Conservation (phyloP, 2,329 filamentous ascomycete species). For the Pseudohalonectria lignicola region DNA sequence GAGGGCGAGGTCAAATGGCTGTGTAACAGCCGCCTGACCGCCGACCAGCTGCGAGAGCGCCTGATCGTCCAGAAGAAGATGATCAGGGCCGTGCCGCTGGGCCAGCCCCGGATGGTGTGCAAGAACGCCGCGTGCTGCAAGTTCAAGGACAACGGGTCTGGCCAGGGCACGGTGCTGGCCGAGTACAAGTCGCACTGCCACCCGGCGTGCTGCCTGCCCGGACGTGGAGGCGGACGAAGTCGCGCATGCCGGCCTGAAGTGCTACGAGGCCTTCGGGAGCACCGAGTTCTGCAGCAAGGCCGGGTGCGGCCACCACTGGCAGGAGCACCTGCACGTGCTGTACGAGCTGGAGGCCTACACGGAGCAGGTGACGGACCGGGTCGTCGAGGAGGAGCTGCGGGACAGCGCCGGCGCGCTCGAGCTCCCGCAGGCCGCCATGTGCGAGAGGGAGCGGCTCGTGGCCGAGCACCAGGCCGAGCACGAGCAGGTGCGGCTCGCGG, state of each 20-base stretch:
- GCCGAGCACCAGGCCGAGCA: slow-evolving; percentile 20
- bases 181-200: slow-evolving; percentile 21
- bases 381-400: slow-evolving; percentile 13
- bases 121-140: slow-evolving; percentile 15
- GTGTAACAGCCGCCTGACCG: slow-evolving; percentile 10
- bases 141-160: slow-evolving; percentile 13
- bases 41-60: slow-evolving; percentile 14
- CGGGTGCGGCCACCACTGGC: slow-evolving; percentile 17
- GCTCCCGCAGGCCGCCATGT: slow-evolving; percentile 14
- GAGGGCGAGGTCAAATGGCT: too few species aligned
- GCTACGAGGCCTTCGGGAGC: slow-evolving; percentile 15
- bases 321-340: slow-evolving; percentile 23
- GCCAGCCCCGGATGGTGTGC: slow-evolving; percentile 20
- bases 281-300: slow-evolving; percentile 12
- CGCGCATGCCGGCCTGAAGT: slow-evolving; percentile 13
- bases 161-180: slow-evolving; percentile 9
- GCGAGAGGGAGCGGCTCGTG: slow-evolving; percentile 11
- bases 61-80: slow-evolving; percentile 15
- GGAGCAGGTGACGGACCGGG: slow-evolving; percentile 12
- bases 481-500: slow-evolving; percentile 18
- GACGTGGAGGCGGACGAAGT: slow-evolving; percentile 14
- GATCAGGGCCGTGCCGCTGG: slow-evolving; percentile 11
- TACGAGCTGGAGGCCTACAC: slow-evolving; percentile 16
- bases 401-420: slow-evolving; percentile 12
- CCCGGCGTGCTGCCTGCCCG: slow-evolving; percentile 15